phyloP scores from a whole-genome alignment of 257 asterid species.

The Cinchona pubescens region DNA sequence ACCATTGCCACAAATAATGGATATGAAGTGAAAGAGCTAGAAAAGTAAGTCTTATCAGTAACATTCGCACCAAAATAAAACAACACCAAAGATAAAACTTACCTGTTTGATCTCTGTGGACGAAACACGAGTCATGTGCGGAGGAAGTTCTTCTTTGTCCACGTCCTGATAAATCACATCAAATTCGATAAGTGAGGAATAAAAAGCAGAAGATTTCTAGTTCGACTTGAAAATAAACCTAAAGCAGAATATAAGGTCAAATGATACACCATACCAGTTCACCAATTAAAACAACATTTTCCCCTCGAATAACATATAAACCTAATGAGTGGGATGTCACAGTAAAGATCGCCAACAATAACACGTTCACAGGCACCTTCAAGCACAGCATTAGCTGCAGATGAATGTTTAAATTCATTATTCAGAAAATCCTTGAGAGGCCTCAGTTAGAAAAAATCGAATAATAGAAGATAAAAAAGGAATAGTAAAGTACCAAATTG shows the following conservation, averaged over 20 bases:
- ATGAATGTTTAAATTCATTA: neutral
- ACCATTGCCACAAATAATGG: neutral
- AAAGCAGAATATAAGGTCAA: slow-evolving; percentile 1
- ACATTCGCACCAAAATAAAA: neutral
- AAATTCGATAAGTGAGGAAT: slow-evolving; percentile 9
- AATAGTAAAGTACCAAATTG: slow-evolving; percentile 38
- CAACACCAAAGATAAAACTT: slow-evolving; percentile 8
- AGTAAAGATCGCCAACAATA: slow-evolving; percentile 85
- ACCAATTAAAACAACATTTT: slow-evolving; percentile 94
- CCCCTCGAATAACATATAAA: slow-evolving; percentile 89
- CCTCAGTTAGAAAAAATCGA: slow-evolving; percentile 7
- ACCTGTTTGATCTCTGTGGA: slow-evolving; percentile 75
- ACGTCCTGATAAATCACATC: slow-evolving; percentile 53
- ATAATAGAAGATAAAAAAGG: neutral
- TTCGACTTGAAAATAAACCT: neutral
- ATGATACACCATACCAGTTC: slow-evolving; percentile 66
- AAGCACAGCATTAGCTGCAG: slow-evolving; percentile 91
- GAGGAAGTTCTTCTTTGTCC: slow-evolving; percentile 84
- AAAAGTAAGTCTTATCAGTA: neutral
- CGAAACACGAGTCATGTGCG: slow-evolving; percentile 76
- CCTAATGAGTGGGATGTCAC: slow-evolving; percentile 91
- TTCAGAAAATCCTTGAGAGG: slow-evolving; percentile 1
- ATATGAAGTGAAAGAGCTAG: neutral
- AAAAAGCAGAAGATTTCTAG: neutral
- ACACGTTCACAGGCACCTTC: slow-evolving; percentile 95